Conservation (phyloP, 2,329 filamentous ascomycete species). For the Blastomyces emzantsi region DNA sequence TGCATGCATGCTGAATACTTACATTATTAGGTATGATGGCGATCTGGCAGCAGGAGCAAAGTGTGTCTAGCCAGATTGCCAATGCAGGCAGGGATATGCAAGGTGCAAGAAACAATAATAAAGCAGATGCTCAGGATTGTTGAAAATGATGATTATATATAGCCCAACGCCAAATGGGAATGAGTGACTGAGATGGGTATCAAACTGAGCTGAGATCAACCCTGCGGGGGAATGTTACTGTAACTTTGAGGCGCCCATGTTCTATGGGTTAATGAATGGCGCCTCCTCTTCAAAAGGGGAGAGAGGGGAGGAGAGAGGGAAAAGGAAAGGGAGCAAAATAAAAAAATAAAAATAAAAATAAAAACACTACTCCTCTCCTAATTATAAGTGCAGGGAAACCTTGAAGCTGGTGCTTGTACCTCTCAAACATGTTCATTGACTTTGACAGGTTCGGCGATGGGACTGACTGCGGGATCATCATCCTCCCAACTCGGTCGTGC, state of each 20-base stretch:
- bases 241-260: neutral
- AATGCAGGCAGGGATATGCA: too few species aligned
- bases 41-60: neutral
- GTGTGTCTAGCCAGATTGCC: neutral
- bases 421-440: constrained; percentile 42
- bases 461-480: constrained; percentile 29
- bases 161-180: neutral
- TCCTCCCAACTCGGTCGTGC: constrained; percentile 29
- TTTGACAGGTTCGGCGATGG: constrained; percentile 37
- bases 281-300: too few species aligned
- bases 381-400: neutral
- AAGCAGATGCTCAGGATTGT: neutral
- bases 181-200: neutral
- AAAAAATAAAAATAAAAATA: neutral
- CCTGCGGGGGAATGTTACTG: neutral
- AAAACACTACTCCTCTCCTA: neutral
- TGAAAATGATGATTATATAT: neutral
- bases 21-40: neutral
- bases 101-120: too few species aligned
- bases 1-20: too few species aligned
- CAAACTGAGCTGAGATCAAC: neutral
- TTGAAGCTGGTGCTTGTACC: neutral
- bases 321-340: neutral
- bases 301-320: neutral
- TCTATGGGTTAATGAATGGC: neutral